These are phyloP conservation scores for Diplodia intermedia DNA, from an alignment of 2,329 filamentous ascomycete species.

Conservation along the genomic window DNA sequence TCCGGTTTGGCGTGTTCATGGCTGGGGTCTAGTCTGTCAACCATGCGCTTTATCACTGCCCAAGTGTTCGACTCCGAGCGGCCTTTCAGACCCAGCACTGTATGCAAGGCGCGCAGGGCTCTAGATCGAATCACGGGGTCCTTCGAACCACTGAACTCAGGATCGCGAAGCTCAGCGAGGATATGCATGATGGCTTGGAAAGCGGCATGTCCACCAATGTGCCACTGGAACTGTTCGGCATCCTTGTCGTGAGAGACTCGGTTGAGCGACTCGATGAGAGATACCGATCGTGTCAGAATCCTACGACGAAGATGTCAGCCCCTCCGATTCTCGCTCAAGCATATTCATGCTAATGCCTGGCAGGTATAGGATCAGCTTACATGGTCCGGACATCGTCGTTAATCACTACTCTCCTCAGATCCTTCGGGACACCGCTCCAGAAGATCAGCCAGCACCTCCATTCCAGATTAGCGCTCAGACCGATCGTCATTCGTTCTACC, in stretches of 20 bases:
- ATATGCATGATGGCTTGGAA: conserved; percentile 47
- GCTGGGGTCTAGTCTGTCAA: conserved; percentile 45
- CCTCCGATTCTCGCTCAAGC: too few species aligned
- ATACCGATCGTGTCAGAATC: conserved; percentile 50
- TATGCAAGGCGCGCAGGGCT: conserved; percentile 45
- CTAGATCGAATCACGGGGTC: conserved; percentile 14
- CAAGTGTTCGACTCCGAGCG: conserved; percentile 45
- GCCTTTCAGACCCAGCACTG: conserved; percentile 43
- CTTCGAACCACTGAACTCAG: conserved; percentile 45
- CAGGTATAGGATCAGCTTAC: conserved; percentile 1
- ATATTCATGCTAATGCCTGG: not conserved
- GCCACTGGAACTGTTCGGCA: conserved; percentile 49
- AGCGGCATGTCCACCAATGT: conserved; percentile 41
- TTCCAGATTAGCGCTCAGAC: conserved; percentile 44
- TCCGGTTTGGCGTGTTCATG: conserved; percentile 34
- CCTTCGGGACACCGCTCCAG: conserved; percentile 48
- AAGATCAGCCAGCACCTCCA: conserved; percentile 49
- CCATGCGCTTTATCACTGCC: conserved; percentile 48
- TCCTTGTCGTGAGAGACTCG: conserved; percentile 45
- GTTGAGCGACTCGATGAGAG: conserved; percentile 48
- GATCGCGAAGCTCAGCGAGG: conserved; percentile 48
- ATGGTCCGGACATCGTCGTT: conserved; percentile 21
- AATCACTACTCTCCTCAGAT: conserved; percentile 25
- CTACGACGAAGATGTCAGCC: conserved; percentile 34
- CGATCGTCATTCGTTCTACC: conserved; percentile 43